A percentile compares a stretch with the other conserved stretches of the same genome.
These are phyloP conservation scores for Ceratobasidium sp. DNA, from an alignment of 1,284 basidiomycete species.

Conservation along the genomic window DNA sequence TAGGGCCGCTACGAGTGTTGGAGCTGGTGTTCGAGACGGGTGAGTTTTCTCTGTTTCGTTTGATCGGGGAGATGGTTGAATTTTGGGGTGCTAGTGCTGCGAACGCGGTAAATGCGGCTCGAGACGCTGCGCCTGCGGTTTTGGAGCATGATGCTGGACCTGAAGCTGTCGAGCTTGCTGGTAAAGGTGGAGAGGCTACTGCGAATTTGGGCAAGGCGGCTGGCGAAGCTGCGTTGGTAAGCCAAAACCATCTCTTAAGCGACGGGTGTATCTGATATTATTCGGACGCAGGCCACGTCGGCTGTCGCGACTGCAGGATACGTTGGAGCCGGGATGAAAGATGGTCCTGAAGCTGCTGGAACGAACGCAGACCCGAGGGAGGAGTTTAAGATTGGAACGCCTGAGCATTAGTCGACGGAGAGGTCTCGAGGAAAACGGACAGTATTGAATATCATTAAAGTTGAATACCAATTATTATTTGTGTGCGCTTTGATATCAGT, in stretches of 20 bases:
- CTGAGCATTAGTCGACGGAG: background rate
- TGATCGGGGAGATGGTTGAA: background rate
- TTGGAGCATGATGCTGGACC: slow-evolving; percentile 33
- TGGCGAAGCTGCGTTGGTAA: slow-evolving; percentile 28
- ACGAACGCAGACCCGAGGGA: background rate
- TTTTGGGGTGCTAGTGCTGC: background rate
- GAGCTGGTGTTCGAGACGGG: slow-evolving; percentile 35
- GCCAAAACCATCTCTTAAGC: background rate
- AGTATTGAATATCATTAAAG: background rate
- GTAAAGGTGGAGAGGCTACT: slow-evolving; percentile 1
- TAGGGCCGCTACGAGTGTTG: slow-evolving; percentile 5
- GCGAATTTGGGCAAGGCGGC: slow-evolving; percentile 11
- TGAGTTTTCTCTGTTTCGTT: background rate
- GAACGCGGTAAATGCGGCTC: background rate
- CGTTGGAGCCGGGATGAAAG: background rate
- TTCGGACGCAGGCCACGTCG: slow-evolving; percentile 28
- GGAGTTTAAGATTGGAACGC: slow-evolving; percentile 2
- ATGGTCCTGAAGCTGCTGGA: background rate
- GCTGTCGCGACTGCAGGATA: slow-evolving; percentile 39
- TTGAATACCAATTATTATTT: no score
- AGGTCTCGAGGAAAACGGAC: no score
- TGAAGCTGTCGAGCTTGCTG: slow-evolving; percentile 29
- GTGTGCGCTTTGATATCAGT: no score
- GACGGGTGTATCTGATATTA: no score
- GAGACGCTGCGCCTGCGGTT: slow-evolving; percentile 26